These are phyloP conservation scores for Fusarium sp. DNA, from an alignment of 2,329 filamentous ascomycete species.

Conservation along the genomic window DNA sequence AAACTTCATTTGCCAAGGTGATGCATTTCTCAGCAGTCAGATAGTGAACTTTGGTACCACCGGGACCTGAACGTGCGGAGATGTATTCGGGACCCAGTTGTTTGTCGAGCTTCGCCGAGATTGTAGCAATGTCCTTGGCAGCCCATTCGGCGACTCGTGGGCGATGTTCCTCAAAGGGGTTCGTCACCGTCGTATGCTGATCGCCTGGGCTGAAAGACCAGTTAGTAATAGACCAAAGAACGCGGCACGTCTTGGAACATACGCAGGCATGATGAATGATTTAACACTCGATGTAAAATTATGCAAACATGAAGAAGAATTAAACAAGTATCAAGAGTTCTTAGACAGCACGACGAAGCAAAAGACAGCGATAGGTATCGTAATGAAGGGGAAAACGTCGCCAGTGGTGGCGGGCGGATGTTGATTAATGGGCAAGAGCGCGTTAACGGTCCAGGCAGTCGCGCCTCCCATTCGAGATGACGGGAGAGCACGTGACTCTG, in stretches of 20 bases:
- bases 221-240: slow-evolving; percentile 32
- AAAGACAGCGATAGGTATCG: neutral
- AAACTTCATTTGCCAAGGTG: slow-evolving; percentile 92
- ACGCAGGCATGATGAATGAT: slow-evolving; percentile 59
- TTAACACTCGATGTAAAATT: slow-evolving; percentile 19
- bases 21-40: slow-evolving; percentile 97
- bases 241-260: slow-evolving; percentile 44
- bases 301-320: slow-evolving; percentile 45
- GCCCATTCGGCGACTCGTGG: slow-evolving; percentile 83
- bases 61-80: slow-evolving; percentile 84
- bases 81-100: slow-evolving; percentile 97
- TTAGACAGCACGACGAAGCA: neutral
- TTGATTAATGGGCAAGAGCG: slow-evolving; percentile 34
- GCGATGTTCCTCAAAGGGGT: slow-evolving; percentile 83
- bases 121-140: slow-evolving; percentile 87
- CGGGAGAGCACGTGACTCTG: slow-evolving; percentile 50
- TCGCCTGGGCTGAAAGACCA: slow-evolving; percentile 70
- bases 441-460: slow-evolving; percentile 44
- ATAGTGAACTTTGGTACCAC: slow-evolving; percentile 90
- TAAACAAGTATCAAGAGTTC: neutral
- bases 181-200: slow-evolving; percentile 70
- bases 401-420: slow-evolving; percentile 19
- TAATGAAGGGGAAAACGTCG: slow-evolving; percentile 12
- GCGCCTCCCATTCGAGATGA: slow-evolving; percentile 40
- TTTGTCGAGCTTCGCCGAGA: slow-evolving; percentile 88